phyloP scores from a whole-genome alignment of 371 early-diverging fungal genomes.

The Entomophthora muscae region DNA sequence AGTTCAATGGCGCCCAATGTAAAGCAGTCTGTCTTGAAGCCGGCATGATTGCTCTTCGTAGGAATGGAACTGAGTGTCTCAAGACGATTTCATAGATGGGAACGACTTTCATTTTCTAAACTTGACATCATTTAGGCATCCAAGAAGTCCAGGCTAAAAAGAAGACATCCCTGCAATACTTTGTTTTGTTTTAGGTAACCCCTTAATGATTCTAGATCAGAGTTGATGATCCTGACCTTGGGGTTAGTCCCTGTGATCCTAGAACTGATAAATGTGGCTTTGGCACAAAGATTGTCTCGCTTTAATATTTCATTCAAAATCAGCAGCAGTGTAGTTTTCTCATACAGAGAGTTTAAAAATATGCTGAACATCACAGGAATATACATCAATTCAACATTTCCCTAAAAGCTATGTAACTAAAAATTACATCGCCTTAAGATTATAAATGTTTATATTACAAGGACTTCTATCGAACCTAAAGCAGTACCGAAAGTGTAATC shows the following conservation, averaged over 20 bases:
- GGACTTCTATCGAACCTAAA: too few species aligned
- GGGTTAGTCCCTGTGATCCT: not conserved
- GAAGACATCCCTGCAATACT: constrained; percentile 94
- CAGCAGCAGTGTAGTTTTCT: too few species aligned
- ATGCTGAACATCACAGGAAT: too few species aligned
- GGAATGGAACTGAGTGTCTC: constrained; percentile 78
- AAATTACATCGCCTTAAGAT: too few species aligned
- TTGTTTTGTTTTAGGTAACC: constrained; percentile 18
- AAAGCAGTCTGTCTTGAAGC: constrained; percentile 99
- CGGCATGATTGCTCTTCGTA: constrained; percentile 97
- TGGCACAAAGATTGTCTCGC: too few species aligned
- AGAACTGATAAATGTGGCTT: not conserved
- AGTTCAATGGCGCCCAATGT: constrained; percentile 99
- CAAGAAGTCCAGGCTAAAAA: constrained; percentile 99
- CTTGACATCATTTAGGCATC: constrained; percentile 35
- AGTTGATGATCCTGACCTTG: not conserved
- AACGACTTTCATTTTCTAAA: not conserved
- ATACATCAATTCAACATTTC: too few species aligned
- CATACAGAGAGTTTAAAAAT: too few species aligned
- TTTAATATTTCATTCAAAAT: too few species aligned
- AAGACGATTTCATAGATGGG: constrained; percentile 99
- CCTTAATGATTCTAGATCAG: not conserved
- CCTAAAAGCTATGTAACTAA: too few species aligned
- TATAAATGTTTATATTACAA: too few species aligned
- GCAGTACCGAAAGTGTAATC: too few species aligned